Evolutionary conservation across 2,329 filamentous ascomycete genomes (phyloP), one percentile per base, ranked within the genome.

Genomic region (Paraphoma chrysanthemicola): DNA sequence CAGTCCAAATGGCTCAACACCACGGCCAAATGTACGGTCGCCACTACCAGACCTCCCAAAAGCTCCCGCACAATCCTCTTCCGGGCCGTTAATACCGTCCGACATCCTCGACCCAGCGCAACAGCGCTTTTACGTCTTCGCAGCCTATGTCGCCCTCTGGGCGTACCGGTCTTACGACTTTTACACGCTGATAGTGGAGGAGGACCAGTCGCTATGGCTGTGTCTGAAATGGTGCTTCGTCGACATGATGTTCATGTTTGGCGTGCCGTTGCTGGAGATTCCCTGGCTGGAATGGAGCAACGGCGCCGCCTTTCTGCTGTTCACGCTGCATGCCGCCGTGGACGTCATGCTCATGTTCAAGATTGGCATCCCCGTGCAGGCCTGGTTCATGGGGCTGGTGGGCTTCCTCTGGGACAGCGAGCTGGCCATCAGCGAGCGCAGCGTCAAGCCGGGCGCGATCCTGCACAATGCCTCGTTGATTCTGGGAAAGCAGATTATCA

Each of bases 231-330:
- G 95, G 95, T 86, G 91, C 60, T 83, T 88, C 55, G 86, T 99
- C 61, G 95, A 99, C 79, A 90, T 91, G 58, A 78, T 90, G 23
- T 97, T 93, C 75, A 82, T 98, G 61, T 97, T 96, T 75, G 91
- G 91, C 7, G 80, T 99, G 51, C 94, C 96, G 16, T 86, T 90
- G 64, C 78, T 99, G 68, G 88, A 91, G 74, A 97, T 99, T 84
- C 95, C 95, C 56, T 99, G 95, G 96, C 83, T 99, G 56, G 93
- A 98, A 81, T 92, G 94, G 81, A 92, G 91, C 43, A 90, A 91
- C 70, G 84, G 86, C 36, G 88, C 88, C 0, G 90, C 91, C 51
- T 85, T 90, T 42, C 81, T 85, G 31, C 79, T 93, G 18, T 96
- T 95, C 70, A 76, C 90, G 45, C 65, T 84, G 3, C 93, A 97